These are phyloP conservation scores for Penicillium desertorum DNA, from an alignment of 495 filamentous ascomycete genomes.

Conservation along the genomic window DNA sequence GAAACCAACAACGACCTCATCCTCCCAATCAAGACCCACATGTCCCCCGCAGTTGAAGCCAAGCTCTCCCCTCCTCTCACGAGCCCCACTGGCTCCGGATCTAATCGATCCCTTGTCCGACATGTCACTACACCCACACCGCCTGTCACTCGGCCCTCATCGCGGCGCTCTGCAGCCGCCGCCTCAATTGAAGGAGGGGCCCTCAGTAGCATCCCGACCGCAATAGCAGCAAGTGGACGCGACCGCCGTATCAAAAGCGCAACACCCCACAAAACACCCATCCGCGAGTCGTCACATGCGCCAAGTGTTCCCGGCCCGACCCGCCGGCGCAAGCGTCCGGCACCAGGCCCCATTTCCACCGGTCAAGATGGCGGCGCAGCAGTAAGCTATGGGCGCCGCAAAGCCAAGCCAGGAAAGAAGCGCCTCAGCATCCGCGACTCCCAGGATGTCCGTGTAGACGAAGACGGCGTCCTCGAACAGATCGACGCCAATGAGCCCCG, in stretches of 20 bases:
- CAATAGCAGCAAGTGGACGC: constrained; percentile 26
- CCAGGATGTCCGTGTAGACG: constrained; percentile 47
- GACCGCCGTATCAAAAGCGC: constrained; percentile 49
- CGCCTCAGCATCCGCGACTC: constrained; percentile 42
- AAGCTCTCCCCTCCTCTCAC: constrained; percentile 26
- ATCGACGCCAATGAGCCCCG: constrained; percentile 85
- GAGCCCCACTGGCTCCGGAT: constrained; percentile 33
- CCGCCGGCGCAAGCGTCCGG: constrained; percentile 66
- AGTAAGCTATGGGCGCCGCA: constrained; percentile 75
- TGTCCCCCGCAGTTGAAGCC: constrained; percentile 19
- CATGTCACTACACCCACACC: constrained; percentile 33
- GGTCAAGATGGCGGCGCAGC: constrained; percentile 70
- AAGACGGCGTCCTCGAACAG: constrained; percentile 58
- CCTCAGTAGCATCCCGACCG: constrained; percentile 14
- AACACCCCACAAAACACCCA: constrained; percentile 52
- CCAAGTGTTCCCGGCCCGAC: constrained; percentile 47
- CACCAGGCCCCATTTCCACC: constrained; percentile 69
- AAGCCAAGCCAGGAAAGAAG: constrained; percentile 67
- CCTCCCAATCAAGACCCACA: constrained; percentile 15
- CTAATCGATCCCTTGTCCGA: constrained; percentile 20
- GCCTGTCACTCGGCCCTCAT: constrained; percentile 41
- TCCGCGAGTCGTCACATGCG: constrained; percentile 50
- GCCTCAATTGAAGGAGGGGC: constrained; percentile 35
- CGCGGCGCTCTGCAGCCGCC: constrained; percentile 46
- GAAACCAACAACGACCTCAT: constrained; percentile 27